Evolutionary conservation across 106 monocot species (phyloP).

Genomic region (Dendrobium catenatum): DNA sequence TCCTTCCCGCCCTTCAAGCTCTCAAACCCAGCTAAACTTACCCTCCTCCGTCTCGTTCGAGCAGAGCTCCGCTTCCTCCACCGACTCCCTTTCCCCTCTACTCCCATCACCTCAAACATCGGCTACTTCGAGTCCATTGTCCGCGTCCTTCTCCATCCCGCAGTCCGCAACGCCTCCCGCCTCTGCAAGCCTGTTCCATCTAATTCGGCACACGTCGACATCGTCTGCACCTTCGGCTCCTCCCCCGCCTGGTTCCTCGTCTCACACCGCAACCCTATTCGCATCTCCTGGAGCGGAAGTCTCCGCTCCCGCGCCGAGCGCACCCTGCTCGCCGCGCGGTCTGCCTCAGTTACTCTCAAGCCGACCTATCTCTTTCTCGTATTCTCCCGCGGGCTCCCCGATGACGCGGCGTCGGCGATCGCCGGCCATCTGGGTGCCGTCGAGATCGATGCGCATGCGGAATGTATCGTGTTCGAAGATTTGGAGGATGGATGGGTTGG

Average conservation of each 20-base stretch:
- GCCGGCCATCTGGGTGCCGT: slow-evolving; percentile 41
- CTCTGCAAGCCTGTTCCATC: slow-evolving; percentile 14
- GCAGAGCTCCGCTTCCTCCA: slow-evolving; percentile 51
- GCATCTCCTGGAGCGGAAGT: slow-evolving; percentile 38
- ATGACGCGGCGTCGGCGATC: slow-evolving; percentile 17
- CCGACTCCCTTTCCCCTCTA: slow-evolving; percentile 6
- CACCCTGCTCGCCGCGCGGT: slow-evolving; percentile 24
- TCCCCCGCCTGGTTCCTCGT: slow-evolving; percentile 71
- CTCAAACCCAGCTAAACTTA: slow-evolving; percentile 13
- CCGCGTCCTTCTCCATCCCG: slow-evolving; percentile 54
- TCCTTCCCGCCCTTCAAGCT: slow-evolving; percentile 23
- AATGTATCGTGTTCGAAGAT: slow-evolving; percentile 30
- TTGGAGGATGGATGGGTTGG: slow-evolving; percentile 43
- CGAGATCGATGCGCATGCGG: slow-evolving; percentile 20
- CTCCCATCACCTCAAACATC: slow-evolving; percentile 39
- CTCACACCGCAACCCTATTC: slow-evolving; percentile 72
- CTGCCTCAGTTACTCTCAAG: slow-evolving; percentile 17
- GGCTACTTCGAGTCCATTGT: slow-evolving; percentile 59
- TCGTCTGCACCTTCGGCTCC: slow-evolving; percentile 46
- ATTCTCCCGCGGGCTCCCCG: slow-evolving; percentile 59
- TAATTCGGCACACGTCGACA: slow-evolving; percentile 40
- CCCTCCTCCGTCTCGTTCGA: slow-evolving; percentile 37
- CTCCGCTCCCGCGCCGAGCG: slow-evolving; percentile 26
- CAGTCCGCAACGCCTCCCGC: slow-evolving; percentile 43
- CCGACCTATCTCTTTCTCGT: slow-evolving; percentile 45